phyloP scores from a whole-genome alignment of 2,329 filamentous ascomycete genomes.

The Chrysosporium keratinophilum region DNA sequence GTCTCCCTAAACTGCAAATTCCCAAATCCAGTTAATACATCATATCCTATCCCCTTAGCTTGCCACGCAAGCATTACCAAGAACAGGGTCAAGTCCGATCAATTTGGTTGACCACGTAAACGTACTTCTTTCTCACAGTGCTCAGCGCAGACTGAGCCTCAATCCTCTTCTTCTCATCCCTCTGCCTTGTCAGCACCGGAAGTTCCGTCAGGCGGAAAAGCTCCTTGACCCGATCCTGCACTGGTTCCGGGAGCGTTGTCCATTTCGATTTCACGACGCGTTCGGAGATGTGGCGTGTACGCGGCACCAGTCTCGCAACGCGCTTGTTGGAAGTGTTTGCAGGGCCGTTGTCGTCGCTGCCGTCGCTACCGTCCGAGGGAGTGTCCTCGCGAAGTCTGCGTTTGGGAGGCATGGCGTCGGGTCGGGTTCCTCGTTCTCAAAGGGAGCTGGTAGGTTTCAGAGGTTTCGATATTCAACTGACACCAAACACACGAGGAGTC shows the following conservation, averaged over 20 bases:
- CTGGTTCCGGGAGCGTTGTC: conserved; percentile 34
- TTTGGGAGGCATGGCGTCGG: conserved; percentile 9
- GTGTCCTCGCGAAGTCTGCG: conserved; percentile 4
- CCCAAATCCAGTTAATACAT: not conserved
- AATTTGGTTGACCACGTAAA: not conserved
- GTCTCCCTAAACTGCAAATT: conserved; percentile 27
- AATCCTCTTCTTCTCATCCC: conserved; percentile 34
- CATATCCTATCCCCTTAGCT: not conserved
- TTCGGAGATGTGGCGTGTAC: conserved; percentile 34
- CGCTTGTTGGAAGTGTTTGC: conserved; percentile 8
- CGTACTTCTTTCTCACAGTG: conserved; percentile 35
- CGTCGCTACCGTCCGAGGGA: not conserved
- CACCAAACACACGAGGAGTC: too few relatives aligned
- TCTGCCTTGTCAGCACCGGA: conserved; percentile 35
- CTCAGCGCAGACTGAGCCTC: conserved; percentile 34
- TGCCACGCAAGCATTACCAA: not conserved
- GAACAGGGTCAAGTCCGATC: not conserved
- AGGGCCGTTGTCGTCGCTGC: not conserved
- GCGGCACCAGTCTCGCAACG: conserved; percentile 32
- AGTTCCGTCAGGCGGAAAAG: conserved; percentile 35
- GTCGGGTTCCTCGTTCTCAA: not conserved
- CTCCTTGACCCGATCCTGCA: conserved; percentile 35
- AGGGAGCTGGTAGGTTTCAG: not conserved
- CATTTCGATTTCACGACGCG: conserved; percentile 39
- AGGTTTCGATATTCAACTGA: too few relatives aligned